Percentiles rank a stretch among this genome's conserved stretches.
These are phyloP conservation scores for Gillenia trifoliata DNA, from an alignment of 306 rosid genomes.

Conservation along the genomic window DNA sequence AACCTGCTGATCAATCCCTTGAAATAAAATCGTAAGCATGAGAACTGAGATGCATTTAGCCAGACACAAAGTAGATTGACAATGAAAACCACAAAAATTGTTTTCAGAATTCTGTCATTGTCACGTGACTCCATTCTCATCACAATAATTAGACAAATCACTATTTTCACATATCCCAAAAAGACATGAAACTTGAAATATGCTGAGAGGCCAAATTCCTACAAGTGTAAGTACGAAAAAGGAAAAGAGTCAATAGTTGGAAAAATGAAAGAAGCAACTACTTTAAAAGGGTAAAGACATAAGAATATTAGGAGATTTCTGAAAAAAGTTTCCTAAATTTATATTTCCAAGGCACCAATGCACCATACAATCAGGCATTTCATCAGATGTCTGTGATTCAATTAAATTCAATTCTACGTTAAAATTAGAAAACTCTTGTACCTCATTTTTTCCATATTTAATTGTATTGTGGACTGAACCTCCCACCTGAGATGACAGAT, in stretches of 20 bases:
- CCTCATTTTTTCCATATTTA: conserved; percentile 51
- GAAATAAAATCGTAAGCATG: conserved; percentile 15
- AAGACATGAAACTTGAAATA: not conserved
- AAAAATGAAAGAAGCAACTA: not conserved
- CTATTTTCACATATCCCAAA: not conserved
- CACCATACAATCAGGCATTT: not conserved
- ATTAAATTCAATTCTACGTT: not conserved
- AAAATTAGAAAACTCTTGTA: conserved; percentile 27
- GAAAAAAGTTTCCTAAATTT: not conserved
- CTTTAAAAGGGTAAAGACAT: conserved; percentile 1
- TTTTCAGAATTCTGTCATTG: conserved; percentile 16
- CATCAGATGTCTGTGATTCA: not conserved
- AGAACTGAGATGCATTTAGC: conserved; percentile 22
- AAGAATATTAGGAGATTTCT: not conserved
- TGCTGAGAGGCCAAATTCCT: not conserved
- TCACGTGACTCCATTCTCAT: conserved; percentile 4
- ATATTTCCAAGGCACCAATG: conserved; percentile 1
- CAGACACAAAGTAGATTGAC: not conserved
- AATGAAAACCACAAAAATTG: conserved; percentile 7
- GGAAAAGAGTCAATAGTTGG: conserved; percentile 1
- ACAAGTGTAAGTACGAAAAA: not conserved
- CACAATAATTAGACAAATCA: not conserved
- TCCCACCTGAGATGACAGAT: conserved; percentile 39
- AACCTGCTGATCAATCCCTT: conserved; percentile 5
- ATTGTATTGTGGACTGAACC: conserved; percentile 33